Evolutionary conservation across 805 yeast genomes (phyloP).

Genomic region (Wickerhamiella australiensis): DNA sequence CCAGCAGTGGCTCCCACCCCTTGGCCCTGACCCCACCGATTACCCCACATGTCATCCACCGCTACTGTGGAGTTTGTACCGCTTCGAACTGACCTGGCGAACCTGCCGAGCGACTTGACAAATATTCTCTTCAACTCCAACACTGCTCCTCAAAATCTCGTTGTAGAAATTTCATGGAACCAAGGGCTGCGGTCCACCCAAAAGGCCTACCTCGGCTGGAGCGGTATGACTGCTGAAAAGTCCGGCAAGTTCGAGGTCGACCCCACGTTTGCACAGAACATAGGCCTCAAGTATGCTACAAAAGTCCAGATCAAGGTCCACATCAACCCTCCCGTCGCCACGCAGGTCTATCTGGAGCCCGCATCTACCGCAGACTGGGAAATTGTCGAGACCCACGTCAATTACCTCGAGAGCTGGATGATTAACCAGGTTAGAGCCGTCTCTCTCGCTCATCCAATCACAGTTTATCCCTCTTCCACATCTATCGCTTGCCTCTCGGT

Average conservation of each 20-base stretch:
- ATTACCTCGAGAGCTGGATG: slow-evolving; percentile 57
- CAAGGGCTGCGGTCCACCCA: slow-evolving; percentile 20
- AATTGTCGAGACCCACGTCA: slow-evolving; percentile 70
- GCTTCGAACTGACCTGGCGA: slow-evolving; percentile 39
- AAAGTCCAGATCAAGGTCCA: slow-evolving; percentile 36
- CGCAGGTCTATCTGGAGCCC: slow-evolving; percentile 67
- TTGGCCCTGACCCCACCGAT: neutral
- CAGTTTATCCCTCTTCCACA: slow-evolving; percentile 59
- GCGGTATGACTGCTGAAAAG: slow-evolving; percentile 39
- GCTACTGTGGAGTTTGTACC: slow-evolving; percentile 30
- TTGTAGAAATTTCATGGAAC: slow-evolving; percentile 36
- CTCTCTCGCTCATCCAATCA: slow-evolving; percentile 42
- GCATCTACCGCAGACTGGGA: slow-evolving; percentile 78
- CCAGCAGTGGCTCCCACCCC: no score
- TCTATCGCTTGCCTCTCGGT: slow-evolving; percentile 47
- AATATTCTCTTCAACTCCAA: slow-evolving; percentile 39
- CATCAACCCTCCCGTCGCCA: slow-evolving; percentile 40
- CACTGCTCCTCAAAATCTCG: slow-evolving; percentile 44
- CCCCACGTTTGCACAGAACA: slow-evolving; percentile 46
- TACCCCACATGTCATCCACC: slow-evolving; percentile 15
- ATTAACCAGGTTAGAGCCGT: slow-evolving; percentile 74
- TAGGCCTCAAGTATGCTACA: slow-evolving; percentile 37
- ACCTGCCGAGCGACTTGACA: slow-evolving; percentile 41
- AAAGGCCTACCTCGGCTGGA: slow-evolving; percentile 48
- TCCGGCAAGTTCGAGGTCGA: slow-evolving; percentile 45